phyloP scores from a whole-genome alignment of 768 basidiomycete species.

The Fomitopsis pulvina region DNA sequence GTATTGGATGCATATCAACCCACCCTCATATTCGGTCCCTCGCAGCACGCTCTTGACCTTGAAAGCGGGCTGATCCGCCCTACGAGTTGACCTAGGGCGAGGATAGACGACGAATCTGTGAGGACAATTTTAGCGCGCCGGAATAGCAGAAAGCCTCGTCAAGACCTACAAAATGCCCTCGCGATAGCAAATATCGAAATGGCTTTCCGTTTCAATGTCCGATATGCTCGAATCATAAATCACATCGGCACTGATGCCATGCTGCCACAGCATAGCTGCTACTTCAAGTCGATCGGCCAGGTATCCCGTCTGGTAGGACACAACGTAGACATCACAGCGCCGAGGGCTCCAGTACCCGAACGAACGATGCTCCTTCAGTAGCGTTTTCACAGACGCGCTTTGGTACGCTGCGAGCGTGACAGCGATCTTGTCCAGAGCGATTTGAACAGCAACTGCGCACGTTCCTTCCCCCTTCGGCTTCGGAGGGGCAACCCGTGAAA shows the following conservation, averaged over 20 bases:
- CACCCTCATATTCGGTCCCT: constrained; percentile 71
- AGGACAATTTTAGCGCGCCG: not conserved
- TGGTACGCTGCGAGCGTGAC: constrained; percentile 64
- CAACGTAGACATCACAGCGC: constrained; percentile 80
- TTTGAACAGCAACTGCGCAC: constrained; percentile 70
- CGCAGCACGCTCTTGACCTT: constrained; percentile 80
- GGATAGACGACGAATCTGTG: constrained; percentile 46
- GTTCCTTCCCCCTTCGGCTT: constrained; percentile 47
- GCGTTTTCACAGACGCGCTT: constrained; percentile 52
- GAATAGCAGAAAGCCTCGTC: not conserved
- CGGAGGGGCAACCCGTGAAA: constrained; percentile 50
- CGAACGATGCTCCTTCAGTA: constrained; percentile 73
- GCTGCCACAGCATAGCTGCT: constrained; percentile 69
- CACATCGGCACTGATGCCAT: constrained; percentile 79
- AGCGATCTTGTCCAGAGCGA: constrained; percentile 75
- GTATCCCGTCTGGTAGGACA: constrained; percentile 70
- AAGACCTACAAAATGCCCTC: constrained; percentile 73
- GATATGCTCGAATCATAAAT: constrained; percentile 77
- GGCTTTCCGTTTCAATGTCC: constrained; percentile 56
- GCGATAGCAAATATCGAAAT: constrained; percentile 61
- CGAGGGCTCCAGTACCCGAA: constrained; percentile 91
- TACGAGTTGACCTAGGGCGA: constrained; percentile 45
- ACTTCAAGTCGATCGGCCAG: constrained; percentile 76
- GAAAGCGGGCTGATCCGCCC: constrained; percentile 58
- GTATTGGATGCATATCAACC: constrained; percentile 14